These are phyloP conservation scores for Diversispora epigaea DNA, from an alignment of 192 early-diverging fungal genomes.

Conservation along the genomic window DNA sequence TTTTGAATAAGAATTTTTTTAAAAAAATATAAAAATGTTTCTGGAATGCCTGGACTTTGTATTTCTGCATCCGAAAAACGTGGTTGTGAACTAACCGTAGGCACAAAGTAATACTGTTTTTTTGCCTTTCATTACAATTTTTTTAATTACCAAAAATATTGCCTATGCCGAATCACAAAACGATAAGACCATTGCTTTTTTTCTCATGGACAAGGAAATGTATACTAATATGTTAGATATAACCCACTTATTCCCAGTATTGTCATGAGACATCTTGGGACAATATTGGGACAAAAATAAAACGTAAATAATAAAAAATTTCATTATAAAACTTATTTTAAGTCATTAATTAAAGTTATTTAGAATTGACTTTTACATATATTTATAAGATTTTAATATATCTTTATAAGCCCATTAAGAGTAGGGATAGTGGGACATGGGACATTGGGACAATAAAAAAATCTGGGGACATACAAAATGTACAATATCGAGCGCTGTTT, in stretches of 20 bases:
- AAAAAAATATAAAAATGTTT: constrained; percentile 69
- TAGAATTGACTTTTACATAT: constrained; percentile 91
- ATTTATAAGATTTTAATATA: no score
- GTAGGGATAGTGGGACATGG: no score
- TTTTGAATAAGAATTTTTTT: neutral
- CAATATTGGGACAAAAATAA: no score
- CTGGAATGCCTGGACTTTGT: constrained; percentile 97
- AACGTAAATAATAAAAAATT: no score
- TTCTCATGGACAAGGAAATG: constrained; percentile 99
- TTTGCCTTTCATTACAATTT: neutral
- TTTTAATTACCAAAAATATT: constrained; percentile 62
- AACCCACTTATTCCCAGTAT: constrained; percentile 64
- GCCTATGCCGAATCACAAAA: constrained; percentile 96
- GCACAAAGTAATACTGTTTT: constrained; percentile 54
- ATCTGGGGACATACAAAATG: constrained; percentile 93
- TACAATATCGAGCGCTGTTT: constrained; percentile 98
- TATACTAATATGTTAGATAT: constrained; percentile 91
- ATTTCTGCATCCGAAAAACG: constrained; percentile 70
- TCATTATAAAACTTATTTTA: no score
- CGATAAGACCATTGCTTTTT: constrained; percentile 99
- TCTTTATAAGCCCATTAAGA: no score
- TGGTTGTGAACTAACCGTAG: constrained; percentile 94
- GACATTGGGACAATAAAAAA: constrained; percentile 88
- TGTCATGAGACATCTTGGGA: no score
- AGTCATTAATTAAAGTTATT: constrained; percentile 99